Evolutionary conservation across 208 protist genomes (phyloP).

Genomic region (Spongospora subterranea): DNA sequence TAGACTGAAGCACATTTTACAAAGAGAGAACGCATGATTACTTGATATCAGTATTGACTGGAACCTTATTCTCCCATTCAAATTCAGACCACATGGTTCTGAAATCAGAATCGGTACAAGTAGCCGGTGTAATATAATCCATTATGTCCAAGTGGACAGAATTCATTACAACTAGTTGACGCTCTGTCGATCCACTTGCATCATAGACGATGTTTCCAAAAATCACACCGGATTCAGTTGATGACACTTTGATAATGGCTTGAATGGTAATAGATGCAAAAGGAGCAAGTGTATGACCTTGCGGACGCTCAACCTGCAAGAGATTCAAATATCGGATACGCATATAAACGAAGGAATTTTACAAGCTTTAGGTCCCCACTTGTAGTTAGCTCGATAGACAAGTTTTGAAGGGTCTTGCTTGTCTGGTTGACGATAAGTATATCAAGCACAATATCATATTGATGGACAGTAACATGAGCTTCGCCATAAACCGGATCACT

Average conservation of each 20-base stretch:
- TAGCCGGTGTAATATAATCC: constrained; percentile 94
- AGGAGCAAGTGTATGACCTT: constrained; percentile 87
- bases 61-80: constrained; percentile 97
- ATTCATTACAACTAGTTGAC: constrained; percentile 61
- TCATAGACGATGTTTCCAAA: constrained; percentile 95
- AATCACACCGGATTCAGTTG: constrained; percentile 90
- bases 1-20: background rate
- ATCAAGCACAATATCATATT: constrained; percentile 95
- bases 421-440: constrained; percentile 88
- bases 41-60: constrained; percentile 59
- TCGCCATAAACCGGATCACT: constrained; percentile 95
- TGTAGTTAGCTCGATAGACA: constrained; percentile 93
- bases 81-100: constrained; percentile 96
- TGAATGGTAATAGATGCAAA: constrained; percentile 82
- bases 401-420: constrained; percentile 86
- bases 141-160: constrained; percentile 87
- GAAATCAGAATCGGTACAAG: constrained; percentile 86
- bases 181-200: background rate
- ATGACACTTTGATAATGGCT: constrained; percentile 95
- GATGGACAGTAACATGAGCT: constrained; percentile 92
- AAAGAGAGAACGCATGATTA: background rate
- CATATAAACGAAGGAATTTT: too few species aligned
- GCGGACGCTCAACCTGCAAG: constrained; percentile 89
- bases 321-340: too few species aligned
- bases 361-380: constrained; percentile 94